Evolutionary conservation across 2,329 filamentous ascomycete species (phyloP), one percentile per base, ranked within the genome.

Genomic region (Dactylellina haptotyla): DNA sequence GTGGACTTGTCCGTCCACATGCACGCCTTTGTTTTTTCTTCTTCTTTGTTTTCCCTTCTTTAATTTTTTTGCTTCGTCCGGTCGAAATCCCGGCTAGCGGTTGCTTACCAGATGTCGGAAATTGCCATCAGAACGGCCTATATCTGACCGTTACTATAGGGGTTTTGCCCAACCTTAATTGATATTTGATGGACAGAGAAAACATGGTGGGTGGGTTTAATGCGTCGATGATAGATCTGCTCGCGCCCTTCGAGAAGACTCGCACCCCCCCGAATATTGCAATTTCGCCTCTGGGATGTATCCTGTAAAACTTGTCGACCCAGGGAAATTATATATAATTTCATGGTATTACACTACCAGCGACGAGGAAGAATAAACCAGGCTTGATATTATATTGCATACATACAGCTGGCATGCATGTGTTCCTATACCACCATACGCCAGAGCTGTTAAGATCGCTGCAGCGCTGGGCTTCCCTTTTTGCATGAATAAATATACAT

Each of bases 281-380:
- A 73, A 73, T 73, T 66, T 73, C 69, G 69, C 69, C 69, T 73
- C 69, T 62, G 69, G 69, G 69, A 73, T 73, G 39, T 61, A 61
- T 73, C 69, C 69, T 73, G 69, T 73, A 58, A 56, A 39, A 66
- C 43, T 9, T 14, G 53, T 62, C 51, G 45, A 73, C 39, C 46
- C 54, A 61, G 46, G 43, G 53, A 58, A 65, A 73, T 73, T 73
- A 66, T 73, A 64, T 64, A 71, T 50, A 62, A 70, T 67, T 67
- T 67, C 34, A 53, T 53, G 30, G 63, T 32, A 58, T 58, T n/a
- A n/a, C n/a, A n/a, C n/a, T 65, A 57, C 50, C 53, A 67, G 18
- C 56, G 32, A 34, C 6, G 14, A 50, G 14, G 25, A 32, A 67
- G 45, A 66, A 58, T 58, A 67, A 34, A 23, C 51, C 50, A 56